phyloP scores from a whole-genome alignment of 2,329 filamentous ascomycete species.

The Pseudopyrenochaeta lycopersici region DNA sequence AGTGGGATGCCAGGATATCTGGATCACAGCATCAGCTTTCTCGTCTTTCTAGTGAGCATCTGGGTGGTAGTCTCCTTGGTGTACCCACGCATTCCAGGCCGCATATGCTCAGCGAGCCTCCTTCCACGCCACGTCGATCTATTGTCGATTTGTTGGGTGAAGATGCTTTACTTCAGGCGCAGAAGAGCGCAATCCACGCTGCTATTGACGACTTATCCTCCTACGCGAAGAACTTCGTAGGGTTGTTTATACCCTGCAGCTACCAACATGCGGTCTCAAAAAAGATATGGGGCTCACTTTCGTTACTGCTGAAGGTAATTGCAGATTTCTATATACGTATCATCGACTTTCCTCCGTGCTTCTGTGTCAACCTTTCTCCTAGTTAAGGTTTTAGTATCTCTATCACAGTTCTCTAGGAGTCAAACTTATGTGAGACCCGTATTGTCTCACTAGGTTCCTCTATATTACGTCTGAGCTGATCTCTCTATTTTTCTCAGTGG shows the following conservation, averaged over 20 bases:
- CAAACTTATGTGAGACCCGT: too few species aligned
- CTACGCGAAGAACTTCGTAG: neutral
- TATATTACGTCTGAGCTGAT: too few species aligned
- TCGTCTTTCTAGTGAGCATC: too few species aligned
- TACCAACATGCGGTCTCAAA: neutral
- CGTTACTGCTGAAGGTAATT: neutral
- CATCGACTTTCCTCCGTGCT: too few species aligned
- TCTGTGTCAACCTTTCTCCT: too few species aligned
- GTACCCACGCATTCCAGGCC: neutral
- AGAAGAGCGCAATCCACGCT: neutral
- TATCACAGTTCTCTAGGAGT: too few species aligned
- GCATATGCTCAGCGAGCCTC: neutral
- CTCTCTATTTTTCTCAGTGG: too few species aligned
- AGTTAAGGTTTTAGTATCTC: too few species aligned
- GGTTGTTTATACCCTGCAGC: neutral
- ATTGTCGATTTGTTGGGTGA: neutral
- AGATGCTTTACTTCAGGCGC: neutral
- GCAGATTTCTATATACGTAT: neutral
- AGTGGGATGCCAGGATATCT: neutral
- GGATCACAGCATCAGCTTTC: neutral
- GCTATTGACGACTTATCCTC: slow-evolving; percentile 1
- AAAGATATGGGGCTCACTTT: slow-evolving; percentile 5
- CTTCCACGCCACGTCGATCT: neutral
- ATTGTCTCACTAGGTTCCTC: too few species aligned
- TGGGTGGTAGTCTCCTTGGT: too few species aligned